Conservation (phyloP, 108 stramenopile species). For the Skeletonema grethae region DNA sequence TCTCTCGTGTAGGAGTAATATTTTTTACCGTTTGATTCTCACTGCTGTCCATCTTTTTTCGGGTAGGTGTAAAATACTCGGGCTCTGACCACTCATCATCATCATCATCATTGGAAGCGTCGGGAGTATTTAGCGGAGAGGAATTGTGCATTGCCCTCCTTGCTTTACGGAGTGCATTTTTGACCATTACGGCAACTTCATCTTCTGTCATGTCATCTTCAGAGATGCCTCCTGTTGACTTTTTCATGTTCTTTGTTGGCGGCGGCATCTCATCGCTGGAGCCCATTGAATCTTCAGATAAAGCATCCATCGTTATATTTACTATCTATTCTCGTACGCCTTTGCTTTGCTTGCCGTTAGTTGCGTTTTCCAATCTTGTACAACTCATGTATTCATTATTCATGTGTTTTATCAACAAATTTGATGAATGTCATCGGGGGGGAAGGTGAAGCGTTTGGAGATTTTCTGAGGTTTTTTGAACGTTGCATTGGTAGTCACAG, state of each 20-base stretch:
- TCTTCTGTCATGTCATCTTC: constrained; percentile 66
- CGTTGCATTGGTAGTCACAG: too few species aligned
- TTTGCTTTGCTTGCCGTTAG: too few species aligned
- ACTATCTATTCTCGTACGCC: too few species aligned
- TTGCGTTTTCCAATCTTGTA: too few species aligned
- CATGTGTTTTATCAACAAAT: too few species aligned
- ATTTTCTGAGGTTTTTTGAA: too few species aligned
- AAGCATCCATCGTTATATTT: too few species aligned
- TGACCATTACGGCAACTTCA: constrained; percentile 62
- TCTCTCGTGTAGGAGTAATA: neutral
- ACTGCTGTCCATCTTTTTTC: neutral
- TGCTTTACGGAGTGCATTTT: constrained; percentile 60
- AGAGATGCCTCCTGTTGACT: neutral
- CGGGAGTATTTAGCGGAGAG: neutral
- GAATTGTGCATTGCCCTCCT: constrained; percentile 52
- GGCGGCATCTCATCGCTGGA: constrained; percentile 5
- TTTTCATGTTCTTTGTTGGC: neutral
- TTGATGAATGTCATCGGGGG: too few species aligned
- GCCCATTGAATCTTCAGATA: neutral
- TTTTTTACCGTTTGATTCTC: neutral
- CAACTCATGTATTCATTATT: too few species aligned
- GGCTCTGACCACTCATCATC: neutral
- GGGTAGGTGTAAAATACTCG: neutral
- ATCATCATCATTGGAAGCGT: neutral
- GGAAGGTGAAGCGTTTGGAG: too few species aligned